phyloP scores from a whole-genome alignment of 805 yeast species.

The Debaryomyces castellii region DNA sequence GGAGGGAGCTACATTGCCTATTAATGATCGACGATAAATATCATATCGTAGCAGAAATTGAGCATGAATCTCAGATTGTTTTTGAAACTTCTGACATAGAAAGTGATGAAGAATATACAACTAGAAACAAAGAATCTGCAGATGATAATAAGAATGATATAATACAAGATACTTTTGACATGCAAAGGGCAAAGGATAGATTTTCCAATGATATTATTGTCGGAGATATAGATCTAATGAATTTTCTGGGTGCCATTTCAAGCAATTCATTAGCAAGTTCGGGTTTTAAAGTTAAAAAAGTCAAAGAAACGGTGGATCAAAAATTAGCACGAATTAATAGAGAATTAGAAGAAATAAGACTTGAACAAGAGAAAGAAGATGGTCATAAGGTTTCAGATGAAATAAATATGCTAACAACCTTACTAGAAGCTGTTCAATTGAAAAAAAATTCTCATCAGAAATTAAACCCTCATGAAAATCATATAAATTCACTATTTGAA shows the following conservation, averaged over 20 bases:
- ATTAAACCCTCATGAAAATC: constrained; percentile 3
- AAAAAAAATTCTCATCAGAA: not conserved
- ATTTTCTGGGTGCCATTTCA: constrained; percentile 36
- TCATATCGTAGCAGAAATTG: constrained; percentile 17
- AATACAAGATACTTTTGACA: constrained; percentile 11
- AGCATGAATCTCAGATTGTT: constrained; percentile 29
- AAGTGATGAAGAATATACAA: constrained; percentile 21
- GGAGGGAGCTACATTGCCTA: not conserved
- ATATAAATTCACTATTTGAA: constrained; percentile 8
- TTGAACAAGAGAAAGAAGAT: constrained; percentile 8
- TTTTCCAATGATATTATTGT: constrained; percentile 26
- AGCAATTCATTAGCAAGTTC: constrained; percentile 13
- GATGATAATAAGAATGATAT: constrained; percentile 11
- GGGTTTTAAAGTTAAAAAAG: constrained; percentile 22
- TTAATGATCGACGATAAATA: constrained; percentile 9
- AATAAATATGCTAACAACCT: constrained; percentile 6
- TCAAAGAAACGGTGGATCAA: constrained; percentile 38
- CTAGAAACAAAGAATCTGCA: constrained; percentile 3
- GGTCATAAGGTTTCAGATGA: not conserved
- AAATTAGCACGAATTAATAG: constrained; percentile 34
- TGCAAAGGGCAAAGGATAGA: constrained; percentile 14
- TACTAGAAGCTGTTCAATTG: constrained; percentile 3
- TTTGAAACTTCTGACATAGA: constrained; percentile 49
- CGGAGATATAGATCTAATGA: constrained; percentile 25
- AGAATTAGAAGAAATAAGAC: constrained; percentile 38